Percentiles rank a stretch among this genome's conserved stretches.
Evolutionary conservation across 2,329 filamentous ascomycete genomes (phyloP).

Genomic region (Hymenoscyphus albidus): DNA sequence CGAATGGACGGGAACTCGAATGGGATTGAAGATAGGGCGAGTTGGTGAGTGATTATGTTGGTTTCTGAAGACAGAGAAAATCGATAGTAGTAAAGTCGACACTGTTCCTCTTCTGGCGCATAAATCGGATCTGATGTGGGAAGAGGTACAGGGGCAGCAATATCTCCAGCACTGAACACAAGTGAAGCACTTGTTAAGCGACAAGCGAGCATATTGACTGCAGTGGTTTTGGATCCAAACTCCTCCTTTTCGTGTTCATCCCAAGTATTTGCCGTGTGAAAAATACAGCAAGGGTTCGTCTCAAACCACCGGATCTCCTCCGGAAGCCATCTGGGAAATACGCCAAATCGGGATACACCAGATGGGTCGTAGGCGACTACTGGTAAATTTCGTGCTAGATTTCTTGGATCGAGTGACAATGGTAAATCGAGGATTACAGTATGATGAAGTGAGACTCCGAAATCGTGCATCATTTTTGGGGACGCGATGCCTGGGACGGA

Average conservation of each 20-base stretch:
- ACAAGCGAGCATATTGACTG: slow-evolving; percentile 63
- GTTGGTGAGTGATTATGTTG: slow-evolving; percentile 54
- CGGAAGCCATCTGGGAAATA: slow-evolving; percentile 61
- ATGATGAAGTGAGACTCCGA: slow-evolving; percentile 59
- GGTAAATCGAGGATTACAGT: slow-evolving; percentile 69
- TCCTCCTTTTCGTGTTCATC: slow-evolving; percentile 42
- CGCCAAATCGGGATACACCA: slow-evolving; percentile 58
- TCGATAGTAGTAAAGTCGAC: slow-evolving; percentile 65
- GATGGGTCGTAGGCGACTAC: slow-evolving; percentile 57
- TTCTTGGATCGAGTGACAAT: slow-evolving; percentile 60
- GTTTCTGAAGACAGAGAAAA: slow-evolving; percentile 45
- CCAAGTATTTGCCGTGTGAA: slow-evolving; percentile 71
- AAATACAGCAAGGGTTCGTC: slow-evolving; percentile 64
- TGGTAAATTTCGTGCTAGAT: slow-evolving; percentile 52
- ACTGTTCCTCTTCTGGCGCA: slow-evolving; percentile 57
- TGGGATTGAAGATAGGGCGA: slow-evolving; percentile 59
- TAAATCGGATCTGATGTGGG: slow-evolving; percentile 17
- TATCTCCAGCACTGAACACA: slow-evolving; percentile 61
- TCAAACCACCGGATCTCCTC: slow-evolving; percentile 61
- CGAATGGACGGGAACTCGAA: slow-evolving; percentile 65
- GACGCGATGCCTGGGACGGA: slow-evolving; percentile 58
- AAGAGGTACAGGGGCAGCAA: slow-evolving; percentile 49
- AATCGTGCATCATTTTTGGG: slow-evolving; percentile 74
- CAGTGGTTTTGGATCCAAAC: slow-evolving; percentile 28
- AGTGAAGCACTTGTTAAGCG: slow-evolving; percentile 62